Evolutionary conservation across 1,284 basidiomycete genomes (phyloP), one percentile per base, ranked within the genome.

Genomic region (Moesziomyces parantarcticus): DNA sequence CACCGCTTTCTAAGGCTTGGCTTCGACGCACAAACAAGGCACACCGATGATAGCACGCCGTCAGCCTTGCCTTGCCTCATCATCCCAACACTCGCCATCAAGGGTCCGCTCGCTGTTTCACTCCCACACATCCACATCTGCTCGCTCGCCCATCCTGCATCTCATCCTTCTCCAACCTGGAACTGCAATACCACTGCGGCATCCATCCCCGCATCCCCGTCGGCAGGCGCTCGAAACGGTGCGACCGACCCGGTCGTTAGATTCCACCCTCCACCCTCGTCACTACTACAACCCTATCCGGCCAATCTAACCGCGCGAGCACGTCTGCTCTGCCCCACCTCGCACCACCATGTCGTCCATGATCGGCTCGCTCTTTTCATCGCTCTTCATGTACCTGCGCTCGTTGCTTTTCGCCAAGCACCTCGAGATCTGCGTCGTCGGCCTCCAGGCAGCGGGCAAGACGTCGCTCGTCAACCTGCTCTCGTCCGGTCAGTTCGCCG

Each of bases 371-470:
- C 62, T 79, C 50, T 70, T 79, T 29, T 69, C 75, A 6, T 73
- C 75, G 3, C 56, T 80, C 41, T 68, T 80, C 20, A 50, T 63
- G 8, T 80, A 73, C 49, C 82, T 89, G 16, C 82, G 86, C 34
- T 86, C 86, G 13, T 71, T 89, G 1, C 88, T 99, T 88, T 97
- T 95, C 86, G 89, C 92, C 40, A 96, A 93, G 79, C 88, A 91
- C 42, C 90, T 94, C 48, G 96, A 98, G 84, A 91, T 98, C 75
- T 92, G 93, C 13, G 90, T 97, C 26, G 92, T 98, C 45, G 96
- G 96, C 39, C 86, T 98, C 32, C 94, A 97, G 87, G 92, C 93
- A 6, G 95, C 93, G 3, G 94, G 94, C 50, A 96, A 97, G 87
- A 96, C 94, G 0, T 94, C 93, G 23, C 61, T 97, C 56, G 92